These are phyloP conservation scores for Plectosphaerella plurivora DNA, from an alignment of 2,329 filamentous ascomycete genomes.

Conservation along the genomic window DNA sequence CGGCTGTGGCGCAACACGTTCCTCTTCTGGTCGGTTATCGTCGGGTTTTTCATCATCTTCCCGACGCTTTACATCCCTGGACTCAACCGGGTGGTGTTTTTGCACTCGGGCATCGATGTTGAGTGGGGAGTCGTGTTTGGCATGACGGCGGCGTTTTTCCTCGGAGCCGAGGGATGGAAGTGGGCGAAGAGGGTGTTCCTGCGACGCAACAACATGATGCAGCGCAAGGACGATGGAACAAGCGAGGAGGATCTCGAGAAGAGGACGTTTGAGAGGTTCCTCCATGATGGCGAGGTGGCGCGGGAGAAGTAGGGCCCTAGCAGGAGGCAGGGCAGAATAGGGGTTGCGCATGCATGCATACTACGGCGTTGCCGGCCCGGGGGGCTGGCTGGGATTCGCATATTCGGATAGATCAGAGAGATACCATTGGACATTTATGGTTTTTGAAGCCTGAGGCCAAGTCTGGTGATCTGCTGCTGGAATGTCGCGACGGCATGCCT, in stretches of 20 bases:
- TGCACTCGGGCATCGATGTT: constrained; percentile 61
- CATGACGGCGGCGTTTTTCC: constrained; percentile 50
- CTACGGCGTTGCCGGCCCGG: too few relatives aligned
- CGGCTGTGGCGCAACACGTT: constrained; percentile 54
- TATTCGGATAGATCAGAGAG: neutral
- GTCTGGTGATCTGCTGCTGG: too few relatives aligned
- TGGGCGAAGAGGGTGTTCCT: constrained; percentile 57
- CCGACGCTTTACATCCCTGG: constrained; percentile 65
- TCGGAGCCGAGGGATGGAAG: constrained; percentile 63
- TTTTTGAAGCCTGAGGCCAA: too few relatives aligned
- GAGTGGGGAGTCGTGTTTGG: constrained; percentile 65
- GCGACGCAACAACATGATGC: constrained; percentile 19
- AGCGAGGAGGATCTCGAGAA: constrained; percentile 3
- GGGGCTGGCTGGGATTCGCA: too few relatives aligned
- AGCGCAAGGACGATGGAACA: neutral
- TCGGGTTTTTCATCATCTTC: constrained; percentile 53
- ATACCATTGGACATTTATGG: neutral
- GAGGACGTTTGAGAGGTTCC: constrained; percentile 1
- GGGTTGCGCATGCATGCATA: neutral
- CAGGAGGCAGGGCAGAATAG: neutral
- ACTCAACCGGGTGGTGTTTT: constrained; percentile 61
- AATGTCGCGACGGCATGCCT: too few relatives aligned
- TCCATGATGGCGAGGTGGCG: neutral
- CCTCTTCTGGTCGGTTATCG: constrained; percentile 41
- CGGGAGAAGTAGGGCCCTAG: neutral